Evolutionary conservation across 1,284 basidiomycete genomes (phyloP).

Genomic region (Leccinum ponderosum): DNA sequence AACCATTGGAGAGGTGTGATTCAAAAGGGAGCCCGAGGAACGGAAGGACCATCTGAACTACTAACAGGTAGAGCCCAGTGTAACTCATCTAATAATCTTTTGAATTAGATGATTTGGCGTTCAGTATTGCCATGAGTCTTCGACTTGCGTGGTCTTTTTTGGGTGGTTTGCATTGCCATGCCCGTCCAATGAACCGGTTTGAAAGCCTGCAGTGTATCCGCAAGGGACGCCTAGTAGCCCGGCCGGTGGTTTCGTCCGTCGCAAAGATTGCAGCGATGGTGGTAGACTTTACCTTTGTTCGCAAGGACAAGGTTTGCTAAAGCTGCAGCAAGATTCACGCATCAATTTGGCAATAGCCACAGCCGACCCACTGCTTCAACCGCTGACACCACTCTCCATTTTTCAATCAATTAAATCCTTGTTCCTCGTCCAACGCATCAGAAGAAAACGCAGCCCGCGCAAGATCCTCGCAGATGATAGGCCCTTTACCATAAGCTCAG

Average conservation of each 20-base stretch:
- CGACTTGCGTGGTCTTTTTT: not conserved
- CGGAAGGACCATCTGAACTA: not conserved
- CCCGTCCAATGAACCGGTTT: conserved; percentile 13
- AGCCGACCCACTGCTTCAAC: not conserved
- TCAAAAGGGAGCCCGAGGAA: too few species aligned
- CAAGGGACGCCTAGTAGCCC: not conserved
- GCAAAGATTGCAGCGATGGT: not conserved
- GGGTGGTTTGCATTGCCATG: not conserved
- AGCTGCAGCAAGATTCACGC: not conserved
- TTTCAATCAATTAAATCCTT: not conserved
- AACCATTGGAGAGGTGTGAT: too few species aligned
- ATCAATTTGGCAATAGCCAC: not conserved
- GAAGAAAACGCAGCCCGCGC: not conserved
- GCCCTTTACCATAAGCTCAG: not conserved
- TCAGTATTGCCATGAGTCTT: not conserved
- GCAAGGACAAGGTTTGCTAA: not conserved
- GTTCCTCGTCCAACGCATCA: not conserved
- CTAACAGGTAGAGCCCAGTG: not conserved
- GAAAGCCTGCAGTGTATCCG: not conserved
- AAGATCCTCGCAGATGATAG: not conserved
- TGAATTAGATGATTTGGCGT: conserved; percentile 3
- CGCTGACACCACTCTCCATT: not conserved
- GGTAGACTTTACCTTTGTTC: not conserved
- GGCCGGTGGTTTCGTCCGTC: not conserved
- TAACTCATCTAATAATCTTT: conserved; percentile 2